Base-by-base conservation (phyloP, 176 grass and related monocot species). In the Tillandsia fasciculata region DNA sequence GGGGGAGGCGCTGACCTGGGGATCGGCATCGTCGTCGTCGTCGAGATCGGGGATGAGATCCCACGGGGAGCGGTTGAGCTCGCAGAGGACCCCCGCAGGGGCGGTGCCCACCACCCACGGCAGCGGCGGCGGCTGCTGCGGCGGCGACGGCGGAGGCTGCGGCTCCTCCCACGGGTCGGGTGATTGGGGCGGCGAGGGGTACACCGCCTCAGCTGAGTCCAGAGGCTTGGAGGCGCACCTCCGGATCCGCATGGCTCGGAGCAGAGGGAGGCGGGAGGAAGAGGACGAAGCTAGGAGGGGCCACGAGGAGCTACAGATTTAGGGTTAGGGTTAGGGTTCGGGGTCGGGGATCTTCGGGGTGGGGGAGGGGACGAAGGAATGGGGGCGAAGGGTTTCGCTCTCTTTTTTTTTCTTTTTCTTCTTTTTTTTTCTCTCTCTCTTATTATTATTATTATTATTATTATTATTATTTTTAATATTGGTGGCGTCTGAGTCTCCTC, bases 221-320 rank as follows among this genome's bases (percentile, higher is more conserved):
- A 86, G 73, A 10, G 83, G 61, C 52, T 68, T 75, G 14, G 74
- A 64, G 58, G 83, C 66, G 50, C 17, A 78, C 83, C 15, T 83
- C 29, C 70, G 70, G 70, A 90, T 86, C 73, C 70, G 70, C 87
- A 78, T 90, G 79, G 64, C 11, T 1, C 18, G 14, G 24, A 13
- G 0, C 23, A 1, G 10, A 26, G 28, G 3, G 13, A n/a, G 4
- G 72, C 33, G 72, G 84, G 78, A 76, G 53, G 74, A 81, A 68
- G 72, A 12, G 54, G 75, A 73, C 69, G 69, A 13, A 57, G 24
- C 18, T 20, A 50, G 69, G 53, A 70, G 24, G 14, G 33, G 29
- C 49, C 26, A 23, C 20, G n/a, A 17, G 33, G 42, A 67, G 27
- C 14, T 67, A 48, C 15, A 0, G 65, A 15, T 18, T 42, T 42